Evolutionary conservation across 2,329 filamentous ascomycete genomes (phyloP).

Genomic region (Macrophomina pseudophaseolina): DNA sequence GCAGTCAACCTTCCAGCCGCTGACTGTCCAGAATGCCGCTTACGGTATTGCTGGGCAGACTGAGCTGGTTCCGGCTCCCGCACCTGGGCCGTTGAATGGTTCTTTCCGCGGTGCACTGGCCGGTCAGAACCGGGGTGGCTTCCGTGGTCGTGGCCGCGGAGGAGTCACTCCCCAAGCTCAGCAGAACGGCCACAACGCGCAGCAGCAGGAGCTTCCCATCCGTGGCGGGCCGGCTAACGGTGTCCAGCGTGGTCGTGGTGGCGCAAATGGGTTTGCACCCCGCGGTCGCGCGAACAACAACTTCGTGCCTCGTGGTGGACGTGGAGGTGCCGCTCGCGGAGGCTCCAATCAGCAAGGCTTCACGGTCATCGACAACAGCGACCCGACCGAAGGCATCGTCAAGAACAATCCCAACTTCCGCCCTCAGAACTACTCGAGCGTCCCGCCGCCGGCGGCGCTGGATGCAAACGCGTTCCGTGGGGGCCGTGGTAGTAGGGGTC

Average conservation of each 20-base stretch:
- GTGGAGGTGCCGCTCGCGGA: constrained; percentile 33
- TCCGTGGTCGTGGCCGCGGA: constrained; percentile 47
- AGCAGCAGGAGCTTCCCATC: constrained; percentile 40
- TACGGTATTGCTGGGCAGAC: constrained; percentile 64
- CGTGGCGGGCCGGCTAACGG: constrained; percentile 33
- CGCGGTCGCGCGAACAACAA: constrained; percentile 42
- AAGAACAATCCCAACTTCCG: constrained; percentile 62
- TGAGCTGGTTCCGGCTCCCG: constrained; percentile 63
- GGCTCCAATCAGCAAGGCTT: constrained; percentile 49
- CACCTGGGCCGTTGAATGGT: constrained; percentile 63
- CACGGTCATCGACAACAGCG: constrained; percentile 54
- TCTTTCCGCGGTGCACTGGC: constrained; percentile 63
- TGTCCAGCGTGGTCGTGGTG: constrained; percentile 42
- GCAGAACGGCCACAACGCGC: constrained; percentile 33
- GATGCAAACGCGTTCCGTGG: constrained; percentile 36
- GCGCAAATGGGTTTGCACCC: constrained; percentile 33
- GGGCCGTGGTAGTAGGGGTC: constrained; percentile 39
- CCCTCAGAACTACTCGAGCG: constrained; percentile 51
- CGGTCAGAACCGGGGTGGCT: constrained; percentile 48
- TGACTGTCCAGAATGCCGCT: constrained; percentile 55
- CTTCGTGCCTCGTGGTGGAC: constrained; percentile 48
- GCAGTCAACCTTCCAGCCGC: constrained; percentile 54
- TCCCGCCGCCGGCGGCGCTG: constrained; percentile 43
- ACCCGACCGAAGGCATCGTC: constrained; percentile 60
- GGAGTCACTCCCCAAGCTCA: constrained; percentile 39